Evolutionary conservation across 1,284 basidiomycete species (phyloP), one percentile per base, ranked within the genome.

Genomic region (Phellopilus nigrolimitatus): DNA sequence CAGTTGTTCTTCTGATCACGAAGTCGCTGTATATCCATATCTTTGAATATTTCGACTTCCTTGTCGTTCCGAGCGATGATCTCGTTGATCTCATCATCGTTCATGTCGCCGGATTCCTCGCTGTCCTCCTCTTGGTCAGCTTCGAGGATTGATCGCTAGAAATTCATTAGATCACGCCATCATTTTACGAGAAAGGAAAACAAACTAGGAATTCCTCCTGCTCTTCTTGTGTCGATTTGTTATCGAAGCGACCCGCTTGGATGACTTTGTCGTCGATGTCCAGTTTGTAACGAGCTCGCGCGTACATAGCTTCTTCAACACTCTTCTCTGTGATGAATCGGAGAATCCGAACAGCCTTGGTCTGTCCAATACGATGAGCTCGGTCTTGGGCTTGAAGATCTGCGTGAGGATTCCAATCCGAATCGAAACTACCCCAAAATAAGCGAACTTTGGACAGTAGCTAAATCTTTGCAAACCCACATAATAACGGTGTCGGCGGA

Each of bases 211-310:
- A 88, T 63, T 92, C 88, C 66, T 99, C 97, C 62, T 97, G 94
- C 68, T 99, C 97, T 66, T 97, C 95, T 56, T 92, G 90, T 1
- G 94, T 97, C 15, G 95, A 97, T 70, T 97, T 95, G 70, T 99
- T 97, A 69, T 99, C 97, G 75, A 98, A 99, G 54, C 94, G 92
- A 78, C 95, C 95, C 47, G 95, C 95, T 72, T 97, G 94, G 63
- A 97, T 97, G 71, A 99, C 95, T 70, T 99, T 99, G 73, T 97
- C 95, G 68, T 99, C 97, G 65, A 99, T 97, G 64, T 97, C 95
- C 47, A 99, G 86, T 77, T 99, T 99, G 70, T 85, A 91, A 57
- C 93, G 85, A 2, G 97, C 97, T 58, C 94, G 83, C 42, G 91
- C 88, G 59, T 97, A 86, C 78, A 98, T 97, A 7, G 94, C 91